Base-by-base conservation (phyloP, 305 asterid genomes). In the Fraxinus xanthoxyloides region DNA sequence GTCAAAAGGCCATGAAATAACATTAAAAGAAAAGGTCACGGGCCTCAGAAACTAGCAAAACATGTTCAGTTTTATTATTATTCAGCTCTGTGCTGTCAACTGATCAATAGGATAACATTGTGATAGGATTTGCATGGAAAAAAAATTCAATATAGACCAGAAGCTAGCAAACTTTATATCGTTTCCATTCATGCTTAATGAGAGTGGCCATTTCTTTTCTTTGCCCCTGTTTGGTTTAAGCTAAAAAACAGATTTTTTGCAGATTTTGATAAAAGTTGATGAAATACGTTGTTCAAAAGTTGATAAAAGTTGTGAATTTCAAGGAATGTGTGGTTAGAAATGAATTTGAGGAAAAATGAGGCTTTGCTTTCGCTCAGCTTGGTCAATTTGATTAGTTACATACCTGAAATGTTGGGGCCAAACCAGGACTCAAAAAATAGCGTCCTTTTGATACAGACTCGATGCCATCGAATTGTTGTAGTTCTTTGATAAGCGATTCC, bases 341-440 rank as follows among this genome's bases (percentile, higher is more conserved):
- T 51, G 61, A 51, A 51, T 15, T 51, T 51, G 23, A 51, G 23
- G 8, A 17, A 51, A 17, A 51, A 51, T 17, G 23, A n/a, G 61
- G 61, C 23, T 48, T 48, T 15, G 21, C 28, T 48, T 48, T 5
- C 28, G 31, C 46, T 54, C 77, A n/a, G 70, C 76, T 21, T 59
- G 31, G 69, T 59, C n/a, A 80, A 10, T 31, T 46, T 40, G 32
- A 79, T 76, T 46, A 31, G 30, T 78, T 72, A 77, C 73, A 38
- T 85, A 95, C 99, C 98, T 95, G 98, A 90, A 95, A 95, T 4
- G 98, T 93, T 70, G 98, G 99, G 43, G 97, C 94, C 92, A 94
- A 88, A 86, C 98, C 99, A 32, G 98, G 98, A 86, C 99, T 95
- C 91, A 93, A 75, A 83, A 93, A 95, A 83, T 91, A 92, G 17